Percentiles rank a stretch among this genome's conserved stretches.
These are phyloP conservation scores for Leccinum barrowsii DNA, from an alignment of 768 basidiomycete genomes.

Conservation along the genomic window DNA sequence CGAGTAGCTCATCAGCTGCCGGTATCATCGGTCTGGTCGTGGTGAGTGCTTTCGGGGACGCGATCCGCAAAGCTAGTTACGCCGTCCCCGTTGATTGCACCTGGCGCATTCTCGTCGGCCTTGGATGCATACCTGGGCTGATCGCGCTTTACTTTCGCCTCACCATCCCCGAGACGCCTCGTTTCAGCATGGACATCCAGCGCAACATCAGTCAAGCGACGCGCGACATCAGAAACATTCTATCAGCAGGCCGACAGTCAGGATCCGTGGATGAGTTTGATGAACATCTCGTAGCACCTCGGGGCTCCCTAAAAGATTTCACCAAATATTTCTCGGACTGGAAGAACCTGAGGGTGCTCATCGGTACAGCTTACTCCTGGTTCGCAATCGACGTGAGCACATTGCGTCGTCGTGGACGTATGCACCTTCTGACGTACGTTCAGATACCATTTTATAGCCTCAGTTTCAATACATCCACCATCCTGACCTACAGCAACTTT, in stretches of 20 bases:
- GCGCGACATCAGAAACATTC: slow-evolving; percentile 63
- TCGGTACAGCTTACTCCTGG: slow-evolving; percentile 81
- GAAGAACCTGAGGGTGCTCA: slow-evolving; percentile 73
- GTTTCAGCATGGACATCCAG: slow-evolving; percentile 88
- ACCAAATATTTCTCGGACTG: slow-evolving; percentile 59
- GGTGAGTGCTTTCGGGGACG: slow-evolving; percentile 58
- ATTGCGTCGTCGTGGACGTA: not conserved
- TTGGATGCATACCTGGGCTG: slow-evolving; percentile 76
- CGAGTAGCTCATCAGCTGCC: slow-evolving; percentile 41
- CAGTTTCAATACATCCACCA: slow-evolving; percentile 74
- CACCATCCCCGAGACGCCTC: slow-evolving; percentile 89
- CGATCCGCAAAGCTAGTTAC: slow-evolving; percentile 42
- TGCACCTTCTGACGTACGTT: slow-evolving; percentile 2
- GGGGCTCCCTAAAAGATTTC: slow-evolving; percentile 68
- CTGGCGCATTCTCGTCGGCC: slow-evolving; percentile 86
- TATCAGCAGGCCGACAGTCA: slow-evolving; percentile 42
- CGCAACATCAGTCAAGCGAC: slow-evolving; percentile 70
- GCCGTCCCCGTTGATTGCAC: slow-evolving; percentile 62
- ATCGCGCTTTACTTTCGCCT: slow-evolving; percentile 86
- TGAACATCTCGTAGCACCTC: slow-evolving; percentile 55
- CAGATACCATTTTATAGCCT: slow-evolving; percentile 87
- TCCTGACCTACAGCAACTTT: slow-evolving; percentile 65
- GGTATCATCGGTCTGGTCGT: slow-evolving; percentile 63
- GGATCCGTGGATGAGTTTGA: slow-evolving; percentile 46
- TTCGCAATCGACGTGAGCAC: slow-evolving; percentile 76